Evolutionary conservation across 2,329 filamentous ascomycete genomes (phyloP).

Genomic region (Nigrospora oryzae): DNA sequence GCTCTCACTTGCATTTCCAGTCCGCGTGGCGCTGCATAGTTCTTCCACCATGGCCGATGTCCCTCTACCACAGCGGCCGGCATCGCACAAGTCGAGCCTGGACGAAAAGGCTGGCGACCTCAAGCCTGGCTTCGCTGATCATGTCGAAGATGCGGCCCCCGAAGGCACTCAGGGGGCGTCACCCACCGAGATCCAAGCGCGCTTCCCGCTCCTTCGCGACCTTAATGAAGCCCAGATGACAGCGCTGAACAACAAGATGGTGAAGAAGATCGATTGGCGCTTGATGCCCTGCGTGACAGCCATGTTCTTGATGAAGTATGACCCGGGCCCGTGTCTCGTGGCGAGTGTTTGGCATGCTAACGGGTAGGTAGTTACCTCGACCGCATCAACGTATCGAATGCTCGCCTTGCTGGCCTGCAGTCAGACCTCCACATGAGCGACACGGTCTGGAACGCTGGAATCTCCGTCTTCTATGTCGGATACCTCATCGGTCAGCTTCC

Average conservation of each 20-base stretch:
- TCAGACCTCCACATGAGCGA: conserved; percentile 22
- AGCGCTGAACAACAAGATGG: conserved; percentile 15
- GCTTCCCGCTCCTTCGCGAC: conserved; percentile 12
- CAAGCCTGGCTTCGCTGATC: no score
- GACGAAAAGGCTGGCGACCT: no score
- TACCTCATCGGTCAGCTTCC: conserved; percentile 34
- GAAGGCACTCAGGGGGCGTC: not conserved
- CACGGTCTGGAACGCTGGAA: conserved; percentile 27
- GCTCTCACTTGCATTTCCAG: no score
- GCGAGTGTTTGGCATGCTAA: no score
- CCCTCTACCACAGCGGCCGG: no score
- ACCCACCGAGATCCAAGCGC: conserved; percentile 12
- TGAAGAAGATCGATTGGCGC: conserved; percentile 21
- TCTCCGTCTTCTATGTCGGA: conserved; percentile 33
- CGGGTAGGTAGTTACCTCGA: conserved; percentile 34
- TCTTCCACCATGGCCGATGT: no score
- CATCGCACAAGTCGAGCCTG: no score
- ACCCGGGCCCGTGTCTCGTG: not conserved
- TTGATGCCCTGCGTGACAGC: conserved; percentile 19
- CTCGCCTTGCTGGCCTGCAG: conserved; percentile 24
- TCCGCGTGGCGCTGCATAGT: no score
- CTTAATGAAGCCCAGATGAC: conserved; percentile 13
- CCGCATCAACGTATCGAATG: conserved; percentile 38
- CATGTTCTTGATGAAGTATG: conserved; percentile 19
- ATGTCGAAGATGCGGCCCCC: no score